Evolutionary conservation across 1,284 basidiomycete genomes (phyloP), one percentile per base, ranked within the genome.

Genomic region (Ustilago sp.): DNA sequence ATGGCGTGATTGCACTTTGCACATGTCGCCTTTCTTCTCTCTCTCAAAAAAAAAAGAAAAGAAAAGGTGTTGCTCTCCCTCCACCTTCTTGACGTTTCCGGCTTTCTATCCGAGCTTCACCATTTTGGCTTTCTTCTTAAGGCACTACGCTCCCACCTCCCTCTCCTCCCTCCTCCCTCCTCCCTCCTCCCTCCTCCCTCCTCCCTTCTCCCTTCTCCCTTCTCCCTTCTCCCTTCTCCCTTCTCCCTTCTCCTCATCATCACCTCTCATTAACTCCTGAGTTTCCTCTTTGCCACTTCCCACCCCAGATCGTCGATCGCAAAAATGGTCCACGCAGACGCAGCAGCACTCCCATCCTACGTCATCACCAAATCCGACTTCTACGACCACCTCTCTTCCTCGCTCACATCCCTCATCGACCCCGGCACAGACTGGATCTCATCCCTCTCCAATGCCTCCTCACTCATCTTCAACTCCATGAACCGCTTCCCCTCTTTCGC

Each of bases 341-440:
- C 94, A 92, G 80, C 95, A 92, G 73, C 93, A 90, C 75, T 93
- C 90, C 93, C 94, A 91, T 45, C 67, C 36, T 60, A 74, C 53
- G 63, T 86, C 47, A 39, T 59, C 11, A 66, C 75, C 53, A 86
- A 86, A 60, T 50, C 67, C n/a, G 79, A 75, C 15, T 86, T 87
- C 53, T 87, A 87, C 77, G 79, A 78, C 52, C 86, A 87, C 63
- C 77, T 87, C 35, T 64, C 73, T 28, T 43, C 68, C 3, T 82
- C 82, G 4, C 68, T 87, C 15, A 31, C 59, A 0, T 74, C 74
- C 7, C 80, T 87, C 31, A 80, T 87, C 36, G 79, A 77, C 17
- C 79, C 77, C 0, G 65, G 68, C 36, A 75, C 77, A 32, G 79
- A 82, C 71, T 86, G 84, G 84, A 72, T 86, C 48, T 72, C 72